Evolutionary conservation across 2,329 filamentous ascomycete species (phyloP).

Genomic region (Aureobasidium sp.): DNA sequence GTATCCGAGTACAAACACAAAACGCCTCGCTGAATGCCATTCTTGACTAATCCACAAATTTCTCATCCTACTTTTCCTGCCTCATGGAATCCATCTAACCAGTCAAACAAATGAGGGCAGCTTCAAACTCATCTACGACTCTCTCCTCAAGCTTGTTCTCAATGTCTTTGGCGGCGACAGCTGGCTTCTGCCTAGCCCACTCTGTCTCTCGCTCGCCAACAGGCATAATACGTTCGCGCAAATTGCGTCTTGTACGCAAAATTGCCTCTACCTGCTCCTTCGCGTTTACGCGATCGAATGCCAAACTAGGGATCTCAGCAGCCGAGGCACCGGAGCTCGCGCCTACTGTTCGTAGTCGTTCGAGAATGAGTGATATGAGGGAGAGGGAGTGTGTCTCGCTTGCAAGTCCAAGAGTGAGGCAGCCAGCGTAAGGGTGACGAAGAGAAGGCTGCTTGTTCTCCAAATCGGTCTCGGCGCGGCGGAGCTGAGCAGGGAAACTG

Average conservation of each 20-base stretch:
- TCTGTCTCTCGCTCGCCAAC: constrained; percentile 64
- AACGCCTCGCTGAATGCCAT: constrained; percentile 4
- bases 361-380: constrained; percentile 64
- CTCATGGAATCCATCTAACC: not conserved
- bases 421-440: constrained; percentile 41
- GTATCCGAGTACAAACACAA: too few relatives aligned
- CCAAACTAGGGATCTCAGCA: constrained; percentile 59
- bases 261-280: constrained; percentile 80
- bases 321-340: constrained; percentile 50
- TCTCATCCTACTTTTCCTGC: not conserved
- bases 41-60: not conserved
- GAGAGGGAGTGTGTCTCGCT: constrained; percentile 72
- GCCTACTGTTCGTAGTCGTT: constrained; percentile 54
- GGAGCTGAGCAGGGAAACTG: constrained; percentile 73
- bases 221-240: constrained; percentile 66
- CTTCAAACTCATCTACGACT: constrained; percentile 60
- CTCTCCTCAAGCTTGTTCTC: constrained; percentile 68
- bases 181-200: constrained; percentile 38
- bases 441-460: constrained; percentile 44
- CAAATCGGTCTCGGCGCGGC: constrained; percentile 62
- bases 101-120: constrained; percentile 10
- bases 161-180: constrained; percentile 26
- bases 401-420: constrained; percentile 63
- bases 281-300: constrained; percentile 64
- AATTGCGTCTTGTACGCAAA: constrained; percentile 50